phyloP scores from a whole-genome alignment of 805 yeast species.

The Monosporozyma unispora region DNA sequence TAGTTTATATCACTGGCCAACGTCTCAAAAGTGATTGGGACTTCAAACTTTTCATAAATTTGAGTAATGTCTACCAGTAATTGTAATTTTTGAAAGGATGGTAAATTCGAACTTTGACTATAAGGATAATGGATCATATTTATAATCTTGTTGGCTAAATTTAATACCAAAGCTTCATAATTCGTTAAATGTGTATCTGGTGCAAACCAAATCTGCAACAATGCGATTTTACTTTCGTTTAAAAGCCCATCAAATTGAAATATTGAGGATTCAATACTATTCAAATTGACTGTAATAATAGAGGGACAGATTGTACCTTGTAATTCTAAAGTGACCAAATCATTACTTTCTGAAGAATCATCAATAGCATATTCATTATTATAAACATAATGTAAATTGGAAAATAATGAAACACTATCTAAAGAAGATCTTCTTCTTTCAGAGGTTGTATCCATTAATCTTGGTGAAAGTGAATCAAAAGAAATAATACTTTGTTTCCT shows the following conservation, averaged over 20 bases:
- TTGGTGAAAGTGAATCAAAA: conserved; percentile 6
- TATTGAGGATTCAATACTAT: background rate
- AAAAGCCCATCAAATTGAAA: background rate
- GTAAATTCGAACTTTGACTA: background rate
- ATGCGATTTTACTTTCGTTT: background rate
- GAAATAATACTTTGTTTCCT: conserved; percentile 17
- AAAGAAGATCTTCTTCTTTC: conserved; percentile 12
- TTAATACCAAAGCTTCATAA: background rate
- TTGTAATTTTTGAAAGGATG: background rate
- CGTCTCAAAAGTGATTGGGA: background rate
- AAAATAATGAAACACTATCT: conserved; percentile 5
- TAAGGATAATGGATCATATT: background rate
- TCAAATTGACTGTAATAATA: background rate
- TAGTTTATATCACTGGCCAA: background rate
- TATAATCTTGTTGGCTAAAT: background rate
- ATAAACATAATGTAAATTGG: background rate
- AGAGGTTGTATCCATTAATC: background rate
- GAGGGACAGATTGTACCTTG: background rate
- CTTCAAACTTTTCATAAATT: background rate
- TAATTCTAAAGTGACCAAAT: background rate
- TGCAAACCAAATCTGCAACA: background rate
- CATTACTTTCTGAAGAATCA: conserved; percentile 3
- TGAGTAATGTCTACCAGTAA: background rate
- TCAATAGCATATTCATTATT: conserved; percentile 3
- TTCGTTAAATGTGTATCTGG: background rate